These are phyloP conservation scores for Tetrahymena borealis DNA, from an alignment of 73 alveolate species.

Conservation along the genomic window DNA sequence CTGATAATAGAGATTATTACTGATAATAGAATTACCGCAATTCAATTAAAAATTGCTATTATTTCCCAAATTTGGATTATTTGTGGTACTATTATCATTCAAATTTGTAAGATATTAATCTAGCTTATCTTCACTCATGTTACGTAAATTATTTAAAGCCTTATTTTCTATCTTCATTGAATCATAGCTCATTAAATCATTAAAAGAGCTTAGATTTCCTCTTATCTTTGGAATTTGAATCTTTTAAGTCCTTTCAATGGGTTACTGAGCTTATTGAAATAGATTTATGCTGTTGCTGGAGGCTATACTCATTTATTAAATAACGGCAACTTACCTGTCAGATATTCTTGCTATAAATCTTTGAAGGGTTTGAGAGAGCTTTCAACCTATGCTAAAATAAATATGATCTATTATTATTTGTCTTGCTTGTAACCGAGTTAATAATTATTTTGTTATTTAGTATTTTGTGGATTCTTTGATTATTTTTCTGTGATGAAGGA, in stretches of 20 bases:
- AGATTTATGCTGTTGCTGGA: background rate
- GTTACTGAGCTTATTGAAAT: background rate
- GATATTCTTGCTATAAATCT: background rate
- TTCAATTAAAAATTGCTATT: background rate
- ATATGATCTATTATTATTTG: too few relatives aligned
- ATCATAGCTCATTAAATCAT: background rate
- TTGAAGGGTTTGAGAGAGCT: background rate
- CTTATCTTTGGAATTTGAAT: background rate
- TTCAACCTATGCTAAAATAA: background rate
- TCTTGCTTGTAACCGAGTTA: background rate
- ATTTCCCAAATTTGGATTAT: background rate
- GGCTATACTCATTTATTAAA: background rate
- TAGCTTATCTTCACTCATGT: background rate
- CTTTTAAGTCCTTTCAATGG: background rate
- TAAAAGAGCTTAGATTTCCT: background rate
- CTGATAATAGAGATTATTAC: background rate
- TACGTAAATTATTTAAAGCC: background rate
- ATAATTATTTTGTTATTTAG: background rate
- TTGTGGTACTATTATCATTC: background rate
- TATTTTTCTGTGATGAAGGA: background rate
- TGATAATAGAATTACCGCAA: background rate
- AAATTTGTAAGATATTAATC: background rate
- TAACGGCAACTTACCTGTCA: background rate
- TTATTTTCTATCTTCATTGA: background rate
- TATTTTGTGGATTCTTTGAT: background rate